Evolutionary conservation across 208 protist species (phyloP).

Genomic region (Leishmania turanica): DNA sequence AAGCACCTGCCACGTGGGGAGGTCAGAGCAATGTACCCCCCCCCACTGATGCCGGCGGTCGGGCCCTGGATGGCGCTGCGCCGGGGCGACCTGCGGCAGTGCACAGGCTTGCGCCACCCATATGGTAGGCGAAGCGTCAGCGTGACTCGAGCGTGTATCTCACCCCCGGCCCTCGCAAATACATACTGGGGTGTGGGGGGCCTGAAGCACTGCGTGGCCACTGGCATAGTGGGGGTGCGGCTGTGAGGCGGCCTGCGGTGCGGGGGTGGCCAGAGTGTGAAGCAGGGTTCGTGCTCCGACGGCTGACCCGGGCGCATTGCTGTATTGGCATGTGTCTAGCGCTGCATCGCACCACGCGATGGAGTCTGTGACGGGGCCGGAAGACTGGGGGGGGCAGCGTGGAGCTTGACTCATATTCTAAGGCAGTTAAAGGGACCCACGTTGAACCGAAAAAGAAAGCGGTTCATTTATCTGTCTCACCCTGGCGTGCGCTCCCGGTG

Average conservation of each 20-base stretch:
- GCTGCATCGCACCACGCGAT: neutral
- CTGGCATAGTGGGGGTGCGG: neutral
- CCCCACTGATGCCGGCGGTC: neutral
- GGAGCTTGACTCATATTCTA: neutral
- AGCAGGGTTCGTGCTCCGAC: neutral
- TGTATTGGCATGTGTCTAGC: neutral
- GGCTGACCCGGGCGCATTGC: neutral
- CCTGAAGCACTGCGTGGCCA: no score
- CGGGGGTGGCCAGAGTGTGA: neutral
- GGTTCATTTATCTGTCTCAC: neutral
- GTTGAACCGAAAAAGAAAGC: neutral
- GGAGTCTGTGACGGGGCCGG: neutral
- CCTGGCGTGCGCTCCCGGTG: neutral
- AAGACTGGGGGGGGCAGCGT: neutral
- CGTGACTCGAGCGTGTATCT: neutral
- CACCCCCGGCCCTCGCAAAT: neutral
- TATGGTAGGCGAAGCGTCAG: neutral
- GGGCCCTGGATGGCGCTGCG: neutral
- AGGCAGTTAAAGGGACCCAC: neutral
- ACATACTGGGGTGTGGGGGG: neutral
- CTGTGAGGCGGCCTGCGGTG: neutral
- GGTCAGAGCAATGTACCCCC: neutral
- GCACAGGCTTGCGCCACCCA: neutral
- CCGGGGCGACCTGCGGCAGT: neutral
- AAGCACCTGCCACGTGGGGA: neutral